These are phyloP conservation scores for Hura crepitans DNA, from an alignment of 441 rosid genomes.

Conservation along the genomic window DNA sequence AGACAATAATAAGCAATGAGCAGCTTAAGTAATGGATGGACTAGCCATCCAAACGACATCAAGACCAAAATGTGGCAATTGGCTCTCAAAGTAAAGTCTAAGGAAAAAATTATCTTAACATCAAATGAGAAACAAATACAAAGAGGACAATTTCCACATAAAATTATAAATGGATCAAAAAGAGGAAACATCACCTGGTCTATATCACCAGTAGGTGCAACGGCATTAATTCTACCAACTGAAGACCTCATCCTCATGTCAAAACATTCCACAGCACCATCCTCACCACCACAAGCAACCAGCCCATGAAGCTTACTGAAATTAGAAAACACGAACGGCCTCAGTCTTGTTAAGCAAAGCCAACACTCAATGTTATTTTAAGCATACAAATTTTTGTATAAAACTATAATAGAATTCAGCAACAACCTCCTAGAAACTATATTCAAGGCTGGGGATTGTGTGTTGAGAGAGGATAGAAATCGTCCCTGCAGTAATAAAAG, in stretches of 20 bases:
- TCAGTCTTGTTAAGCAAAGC: conserved; percentile 24
- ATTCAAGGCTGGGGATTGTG: conserved; percentile 85
- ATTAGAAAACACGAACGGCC: conserved; percentile 17
- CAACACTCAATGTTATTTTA: conserved; percentile 3
- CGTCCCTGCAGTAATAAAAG: conserved; percentile 52
- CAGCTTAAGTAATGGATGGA: neutral
- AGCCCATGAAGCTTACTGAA: conserved; percentile 79
- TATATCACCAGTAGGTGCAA: conserved; percentile 63
- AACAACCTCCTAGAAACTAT: conserved; percentile 80
- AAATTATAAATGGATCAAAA: conserved; percentile 20
- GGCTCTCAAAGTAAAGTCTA: neutral
- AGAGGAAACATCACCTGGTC: conserved; percentile 43
- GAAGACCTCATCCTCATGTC: conserved; percentile 78
- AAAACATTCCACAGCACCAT: conserved; percentile 90
- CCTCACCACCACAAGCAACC: conserved; percentile 97
- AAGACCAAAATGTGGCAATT: neutral
- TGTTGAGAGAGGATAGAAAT: conserved; percentile 64
- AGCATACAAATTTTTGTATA: neutral
- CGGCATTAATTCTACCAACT: conserved; percentile 74
- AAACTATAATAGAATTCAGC: conserved; percentile 11
- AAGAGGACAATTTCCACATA: conserved; percentile 17
- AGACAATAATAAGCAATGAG: neutral
- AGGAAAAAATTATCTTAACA: neutral
- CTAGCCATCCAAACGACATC: neutral
- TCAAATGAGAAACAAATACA: neutral